Evolutionary conservation across 768 basidiomycete species (phyloP), one percentile per base, ranked within the genome.

Genomic region (Pseudohyphozyma bogoriensis): DNA sequence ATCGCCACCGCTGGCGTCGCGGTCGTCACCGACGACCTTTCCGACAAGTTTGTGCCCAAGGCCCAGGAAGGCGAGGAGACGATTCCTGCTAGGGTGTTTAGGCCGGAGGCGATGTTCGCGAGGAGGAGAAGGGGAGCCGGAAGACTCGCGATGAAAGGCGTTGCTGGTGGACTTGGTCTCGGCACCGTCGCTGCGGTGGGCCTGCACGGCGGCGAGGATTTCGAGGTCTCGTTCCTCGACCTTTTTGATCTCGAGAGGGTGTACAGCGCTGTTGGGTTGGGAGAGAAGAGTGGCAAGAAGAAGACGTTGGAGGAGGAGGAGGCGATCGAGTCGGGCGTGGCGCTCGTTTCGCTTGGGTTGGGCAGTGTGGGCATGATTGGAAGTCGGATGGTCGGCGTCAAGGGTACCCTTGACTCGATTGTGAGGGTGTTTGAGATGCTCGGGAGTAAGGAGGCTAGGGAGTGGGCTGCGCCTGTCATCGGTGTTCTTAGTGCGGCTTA

Each of bases 41-140:
- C 83, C 24, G 85, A 93, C 60, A 77, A 77, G 58, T 82, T 87
- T 74, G 81, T 99, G 1, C 75, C 76, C 20, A 87, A 86, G 1
- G 79, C 79, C 53, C 47, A 59, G 28, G 51, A 53, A 5, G 28
- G 9, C 47, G 35, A 39, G 20, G 40, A 45, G 29, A 15, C 35
- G 47, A 55, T 29, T 10, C 82, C 82, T 51, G 80, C 82, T 58
- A 79, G 89, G 31, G 82, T 93, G 16, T 99, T 99, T 78, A 83
- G 88, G 77, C 89, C 93, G n/a, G 86, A 93, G 72, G 93, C 89
- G 18, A 97, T 99, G 95, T 99, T 97, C 76, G 82, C 81, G 56
- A 74, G 79, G 45, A 78, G 77, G 28, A 72, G 76, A 32, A 73
- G 79, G 11, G 69, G 71, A 66, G 68, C 71, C 58, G 71, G 68